Evolutionary conservation across 352 stramenopile genomes (phyloP), one percentile per base, ranked within the genome.

Genomic region (Globisporangium mamillatum): DNA sequence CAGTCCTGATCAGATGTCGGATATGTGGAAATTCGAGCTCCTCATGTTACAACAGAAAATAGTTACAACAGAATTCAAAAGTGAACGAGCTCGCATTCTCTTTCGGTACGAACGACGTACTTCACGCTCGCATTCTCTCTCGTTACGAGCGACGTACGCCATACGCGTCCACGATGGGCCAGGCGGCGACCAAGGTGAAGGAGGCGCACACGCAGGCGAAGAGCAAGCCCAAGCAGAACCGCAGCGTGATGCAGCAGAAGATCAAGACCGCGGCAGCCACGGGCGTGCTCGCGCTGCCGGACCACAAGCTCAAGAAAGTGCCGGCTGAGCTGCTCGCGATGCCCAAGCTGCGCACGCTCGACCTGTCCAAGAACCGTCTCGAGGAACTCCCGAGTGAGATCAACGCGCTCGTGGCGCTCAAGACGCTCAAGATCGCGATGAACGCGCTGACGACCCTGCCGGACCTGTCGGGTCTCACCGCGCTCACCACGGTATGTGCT

Each of bases 221-320:
- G 77, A 90, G 84, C 76, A 92, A 93, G 73, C 86, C 88, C 29
- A 95, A 93, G 78, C 91, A 81, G 63, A 89, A 70, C 63, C 84
- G 83, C 61, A 80, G 67, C 60, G 82, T 94, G 32, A 82, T 92
- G 74, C 73, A 91, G 61, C 83, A 93, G 75, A 95, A 95, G 74
- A 77, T 95, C 46, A 74, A 84, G 34, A 75, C 72, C 0, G 88
- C 88, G 27, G 73, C 71, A 22, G 63, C 68, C 52, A 94, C 88
- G 32, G 86, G 85, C 54, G 69, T 95, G 65, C 69, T 95, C 60
- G 84, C 88, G 53, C 67, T 95, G 54, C 74, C 86, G 12, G 73
- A 85, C 53, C 80, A 81, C 72, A 95, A 94, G 74, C 75, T 95
- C 48, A 92, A 88, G 71, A 76, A 76, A 27, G 72, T 95, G n/a